Percentiles rank a stretch among this genome's conserved stretches.
These are phyloP conservation scores for Mallotus japonicus DNA, from an alignment of 441 rosid genomes.

Conservation along the genomic window DNA sequence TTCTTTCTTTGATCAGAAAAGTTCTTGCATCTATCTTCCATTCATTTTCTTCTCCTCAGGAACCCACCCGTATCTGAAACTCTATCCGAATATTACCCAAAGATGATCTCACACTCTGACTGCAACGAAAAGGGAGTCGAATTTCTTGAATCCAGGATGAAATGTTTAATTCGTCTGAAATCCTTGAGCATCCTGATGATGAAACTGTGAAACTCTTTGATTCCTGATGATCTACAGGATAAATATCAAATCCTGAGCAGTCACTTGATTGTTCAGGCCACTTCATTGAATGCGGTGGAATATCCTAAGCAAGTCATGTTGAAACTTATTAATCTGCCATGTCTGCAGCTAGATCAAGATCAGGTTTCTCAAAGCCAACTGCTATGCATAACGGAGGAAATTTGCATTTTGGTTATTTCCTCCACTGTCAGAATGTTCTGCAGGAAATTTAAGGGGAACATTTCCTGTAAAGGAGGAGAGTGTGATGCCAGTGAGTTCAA, in stretches of 20 bases:
- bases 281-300: constrained; percentile 25
- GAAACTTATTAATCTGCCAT: not conserved
- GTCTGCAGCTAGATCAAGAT: constrained; percentile 21
- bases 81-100: constrained; percentile 10
- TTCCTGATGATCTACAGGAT: constrained; percentile 10
- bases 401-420: constrained; percentile 28
- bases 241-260: constrained; percentile 5
- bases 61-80: not conserved
- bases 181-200: constrained; percentile 13
- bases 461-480: not conserved
- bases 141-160: constrained; percentile 5
- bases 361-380: not conserved
- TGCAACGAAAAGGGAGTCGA: constrained; percentile 3
- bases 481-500: constrained; percentile 18
- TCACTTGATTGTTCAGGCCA: constrained; percentile 28
- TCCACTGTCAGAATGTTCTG: constrained; percentile 14
- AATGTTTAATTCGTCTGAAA: constrained; percentile 2
- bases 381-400: constrained; percentile 20
- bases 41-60: constrained; percentile 9
- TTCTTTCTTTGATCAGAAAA: constrained; percentile 13
- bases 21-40: constrained; percentile 12
- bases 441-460: constrained; percentile 27
- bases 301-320: constrained; percentile 22
- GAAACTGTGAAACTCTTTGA: not conserved
- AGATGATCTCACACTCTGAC: not conserved